These are phyloP conservation scores for Chaetomium sp. DNA, from an alignment of 2,329 filamentous ascomycete genomes.

Conservation along the genomic window DNA sequence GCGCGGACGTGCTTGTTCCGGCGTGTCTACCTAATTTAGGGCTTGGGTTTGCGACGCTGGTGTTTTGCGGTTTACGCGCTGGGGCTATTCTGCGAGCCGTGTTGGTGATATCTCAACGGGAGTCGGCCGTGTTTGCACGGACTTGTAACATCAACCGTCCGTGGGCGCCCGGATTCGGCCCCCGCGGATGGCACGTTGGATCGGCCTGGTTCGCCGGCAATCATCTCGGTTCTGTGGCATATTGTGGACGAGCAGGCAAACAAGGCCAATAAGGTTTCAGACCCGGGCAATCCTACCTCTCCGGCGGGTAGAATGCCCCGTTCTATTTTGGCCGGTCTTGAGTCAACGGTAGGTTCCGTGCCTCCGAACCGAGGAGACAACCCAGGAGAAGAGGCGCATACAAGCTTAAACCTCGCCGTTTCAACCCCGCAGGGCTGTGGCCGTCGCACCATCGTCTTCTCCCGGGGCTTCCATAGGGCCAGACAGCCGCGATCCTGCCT, in stretches of 20 bases:
- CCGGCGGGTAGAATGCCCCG: not conserved
- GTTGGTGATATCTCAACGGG: not conserved
- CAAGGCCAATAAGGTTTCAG: not conserved
- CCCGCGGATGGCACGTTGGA: not conserved
- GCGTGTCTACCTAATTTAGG: not conserved
- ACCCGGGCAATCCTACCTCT: not conserved
- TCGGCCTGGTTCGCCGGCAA: not conserved
- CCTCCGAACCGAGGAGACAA: not conserved
- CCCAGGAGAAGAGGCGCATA: not conserved
- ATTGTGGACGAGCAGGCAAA: not conserved
- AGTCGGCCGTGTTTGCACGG: not conserved
- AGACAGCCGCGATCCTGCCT: not conserved
- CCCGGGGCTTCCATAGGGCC: not conserved
- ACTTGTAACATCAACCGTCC: not conserved
- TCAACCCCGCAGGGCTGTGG: constrained; percentile 1
- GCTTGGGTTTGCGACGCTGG: not conserved
- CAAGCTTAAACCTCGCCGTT: constrained; percentile 6
- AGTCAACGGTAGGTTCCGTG: not conserved
- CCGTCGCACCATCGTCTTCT: not conserved
- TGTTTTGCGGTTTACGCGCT: not conserved
- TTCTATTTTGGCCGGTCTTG: constrained; percentile 4
- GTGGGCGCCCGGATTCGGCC: not conserved
- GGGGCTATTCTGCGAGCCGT: not conserved
- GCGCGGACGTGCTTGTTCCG: not conserved
- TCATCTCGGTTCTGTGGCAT: constrained; percentile 1